Evolutionary conservation across 768 basidiomycete species (phyloP).

Genomic region (Pholiota microspora): DNA sequence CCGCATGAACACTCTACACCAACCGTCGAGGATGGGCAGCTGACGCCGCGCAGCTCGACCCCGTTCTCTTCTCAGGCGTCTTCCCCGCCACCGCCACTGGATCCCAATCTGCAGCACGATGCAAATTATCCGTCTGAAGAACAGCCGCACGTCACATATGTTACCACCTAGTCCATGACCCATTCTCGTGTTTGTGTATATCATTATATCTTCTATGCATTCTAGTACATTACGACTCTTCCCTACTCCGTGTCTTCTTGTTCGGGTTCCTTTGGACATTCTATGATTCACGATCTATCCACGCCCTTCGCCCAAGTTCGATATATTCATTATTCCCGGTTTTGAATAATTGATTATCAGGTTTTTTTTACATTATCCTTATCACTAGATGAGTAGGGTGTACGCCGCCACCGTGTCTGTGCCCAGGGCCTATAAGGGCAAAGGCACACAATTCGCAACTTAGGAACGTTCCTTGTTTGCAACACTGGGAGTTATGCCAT

Average conservation of each 20-base stretch:
- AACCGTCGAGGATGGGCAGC: constrained; percentile 15
- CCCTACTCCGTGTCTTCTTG: constrained; percentile 6
- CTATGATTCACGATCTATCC: constrained; percentile 2
- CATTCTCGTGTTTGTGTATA: constrained; percentile 18
- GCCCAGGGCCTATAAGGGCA: no score
- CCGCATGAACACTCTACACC: constrained; percentile 23
- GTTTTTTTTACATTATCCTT: background rate
- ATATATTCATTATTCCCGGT: constrained; percentile 3
- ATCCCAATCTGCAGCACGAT: background rate
- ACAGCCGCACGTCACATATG: constrained; percentile 17
- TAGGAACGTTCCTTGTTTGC: constrained; percentile 1
- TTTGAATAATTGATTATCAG: background rate
- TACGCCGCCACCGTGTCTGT: no score
- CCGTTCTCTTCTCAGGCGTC: constrained; percentile 25
- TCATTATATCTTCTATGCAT: constrained; percentile 17
- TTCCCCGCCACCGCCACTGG: constrained; percentile 21
- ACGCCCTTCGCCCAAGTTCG: constrained; percentile 5
- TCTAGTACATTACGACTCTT: constrained; percentile 14
- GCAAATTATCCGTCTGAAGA: constrained; percentile 16
- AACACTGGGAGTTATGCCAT: constrained; percentile 48
- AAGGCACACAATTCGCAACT: no score
- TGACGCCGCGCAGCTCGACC: constrained; percentile 29
- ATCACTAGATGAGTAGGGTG: background rate
- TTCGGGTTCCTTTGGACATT: constrained; percentile 9
- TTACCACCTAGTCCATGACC: constrained; percentile 13